Evolutionary conservation across 2,329 filamentous ascomycete species (phyloP), one percentile per base, ranked within the genome.

Genomic region (Cladosporium velox): DNA sequence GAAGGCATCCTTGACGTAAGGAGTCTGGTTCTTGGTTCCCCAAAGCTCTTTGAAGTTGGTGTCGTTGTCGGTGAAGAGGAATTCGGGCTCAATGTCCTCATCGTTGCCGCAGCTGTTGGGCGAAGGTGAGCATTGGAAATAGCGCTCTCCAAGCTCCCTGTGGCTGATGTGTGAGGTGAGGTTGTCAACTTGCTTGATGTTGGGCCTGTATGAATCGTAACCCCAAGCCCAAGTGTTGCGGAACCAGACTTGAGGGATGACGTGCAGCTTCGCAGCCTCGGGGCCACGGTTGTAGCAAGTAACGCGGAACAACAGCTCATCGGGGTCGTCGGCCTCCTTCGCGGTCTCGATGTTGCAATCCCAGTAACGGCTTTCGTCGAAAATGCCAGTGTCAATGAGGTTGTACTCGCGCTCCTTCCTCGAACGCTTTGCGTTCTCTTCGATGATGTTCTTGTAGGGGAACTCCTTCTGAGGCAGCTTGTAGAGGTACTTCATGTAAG

Each of bases 401-500:
- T 97, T 94, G 80, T 97, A 98, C 77, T 98, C 94, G 58, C 87
- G 87, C 69, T 97, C 93, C 72, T 88, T 77, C 77, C 90, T 91
- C 65, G 86, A 85, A 70, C 93, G 87, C 71, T 84, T 87, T 52
- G 88, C 93, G 76, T 97, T 98, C 75, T 96, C 92, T 70, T 91
- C 83, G 70, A 96, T 82, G 57, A 98, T 83, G 70, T 97, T 88
- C 78, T 97, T 86, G 82, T 98, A 98, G 2, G 94, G 95, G 74
- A 98, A 98, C 69, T 90, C 88, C 73, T 86, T 87, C 80, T 98
- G 94, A 0, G 95, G 95, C 74, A 97, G 96, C 80, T 98, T 98
- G 86, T 98, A 98, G 71, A 98, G 89, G 76, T 89, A 96, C 79
- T 98, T 98, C 94, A 98, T 98, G 83, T 98, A 98, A 32, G 94